phyloP scores from a whole-genome alignment of 2,329 filamentous ascomycete genomes.

The Epichloe coenophiala region DNA sequence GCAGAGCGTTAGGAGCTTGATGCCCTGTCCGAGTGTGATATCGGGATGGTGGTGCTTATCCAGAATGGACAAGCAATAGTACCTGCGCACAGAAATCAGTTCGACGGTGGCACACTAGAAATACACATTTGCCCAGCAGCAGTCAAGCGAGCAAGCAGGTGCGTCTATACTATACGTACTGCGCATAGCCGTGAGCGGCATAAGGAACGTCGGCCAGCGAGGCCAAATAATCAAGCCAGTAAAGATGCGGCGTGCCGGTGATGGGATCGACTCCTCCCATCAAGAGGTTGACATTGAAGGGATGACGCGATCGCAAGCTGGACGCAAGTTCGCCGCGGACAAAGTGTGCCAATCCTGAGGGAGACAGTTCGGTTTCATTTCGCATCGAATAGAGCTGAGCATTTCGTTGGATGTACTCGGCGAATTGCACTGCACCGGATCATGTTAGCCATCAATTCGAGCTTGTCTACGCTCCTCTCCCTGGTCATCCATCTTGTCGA shows the following conservation, averaged over 20 bases:
- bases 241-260: slow-evolving; percentile 78
- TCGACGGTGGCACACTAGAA: too few species aligned
- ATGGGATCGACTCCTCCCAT: slow-evolving; percentile 89
- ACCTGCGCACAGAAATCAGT: too few species aligned
- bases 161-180: slow-evolving; percentile 41
- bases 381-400: slow-evolving; percentile 97
- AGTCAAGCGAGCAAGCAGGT: not conserved
- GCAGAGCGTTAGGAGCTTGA: too few species aligned
- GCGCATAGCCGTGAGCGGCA: slow-evolving; percentile 93
- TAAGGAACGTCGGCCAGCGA: slow-evolving; percentile 81
- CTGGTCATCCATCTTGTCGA: not conserved
- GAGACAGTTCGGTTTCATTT: slow-evolving; percentile 84
- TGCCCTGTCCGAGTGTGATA: too few species aligned
- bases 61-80: too few species aligned
- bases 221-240: slow-evolving; percentile 96
- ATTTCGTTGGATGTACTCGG: slow-evolving; percentile 98
- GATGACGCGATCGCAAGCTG: slow-evolving; percentile 80
- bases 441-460: slow-evolving; percentile 11
- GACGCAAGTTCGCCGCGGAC: slow-evolving; percentile 87
- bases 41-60: too few species aligned
- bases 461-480: too few species aligned
- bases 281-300: slow-evolving; percentile 93
- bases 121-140: not conserved
- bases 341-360: slow-evolving; percentile 80
- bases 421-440: slow-evolving; percentile 71